Conservation (phyloP, 2,329 filamentous ascomycete genomes). For the Penicillium fuscoglaucum region DNA sequence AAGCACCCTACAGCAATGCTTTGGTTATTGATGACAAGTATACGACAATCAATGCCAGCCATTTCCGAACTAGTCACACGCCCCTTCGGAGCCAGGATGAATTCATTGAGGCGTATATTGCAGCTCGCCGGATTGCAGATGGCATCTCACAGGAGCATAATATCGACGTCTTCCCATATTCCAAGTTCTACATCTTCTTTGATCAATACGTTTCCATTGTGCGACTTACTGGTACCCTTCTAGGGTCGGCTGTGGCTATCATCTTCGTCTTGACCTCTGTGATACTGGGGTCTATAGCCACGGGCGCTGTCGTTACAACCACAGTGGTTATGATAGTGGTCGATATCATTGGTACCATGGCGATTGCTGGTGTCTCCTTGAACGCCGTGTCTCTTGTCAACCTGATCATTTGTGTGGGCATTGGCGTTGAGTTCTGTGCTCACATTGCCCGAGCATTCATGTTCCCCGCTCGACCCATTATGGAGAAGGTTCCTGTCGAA, state of each 20-base stretch:
- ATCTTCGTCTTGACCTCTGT: slow-evolving; percentile 78
- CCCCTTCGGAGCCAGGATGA: slow-evolving; percentile 84
- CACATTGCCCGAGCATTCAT: slow-evolving; percentile 95
- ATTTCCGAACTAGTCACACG: slow-evolving; percentile 89
- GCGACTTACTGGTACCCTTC: slow-evolving; percentile 71
- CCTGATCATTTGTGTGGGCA: slow-evolving; percentile 93
- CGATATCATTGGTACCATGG: slow-evolving; percentile 95
- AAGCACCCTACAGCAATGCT: slow-evolving; percentile 82
- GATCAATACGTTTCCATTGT: slow-evolving; percentile 92
- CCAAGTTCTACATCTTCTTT: slow-evolving; percentile 98
- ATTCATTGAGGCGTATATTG: slow-evolving; percentile 87
- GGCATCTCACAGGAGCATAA: slow-evolving; percentile 71
- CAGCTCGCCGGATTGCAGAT: slow-evolving; percentile 81
- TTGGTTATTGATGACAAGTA: slow-evolving; percentile 72
- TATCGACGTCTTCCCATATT: slow-evolving; percentile 91
- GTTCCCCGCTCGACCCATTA: slow-evolving; percentile 79
- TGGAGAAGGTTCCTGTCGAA: slow-evolving; percentile 75
- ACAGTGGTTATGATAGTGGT: slow-evolving; percentile 92
- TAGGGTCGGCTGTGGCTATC: slow-evolving; percentile 79
- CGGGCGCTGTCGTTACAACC: slow-evolving; percentile 76
- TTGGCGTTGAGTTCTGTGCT: slow-evolving; percentile 95
- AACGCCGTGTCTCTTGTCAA: slow-evolving; percentile 97
- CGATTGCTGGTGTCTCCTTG: slow-evolving; percentile 79
- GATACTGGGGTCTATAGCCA: slow-evolving; percentile 79
- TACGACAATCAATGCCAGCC: slow-evolving; percentile 72